Conservation (phyloP, 306 rosid species). For the Cucumis cinereus region DNA sequence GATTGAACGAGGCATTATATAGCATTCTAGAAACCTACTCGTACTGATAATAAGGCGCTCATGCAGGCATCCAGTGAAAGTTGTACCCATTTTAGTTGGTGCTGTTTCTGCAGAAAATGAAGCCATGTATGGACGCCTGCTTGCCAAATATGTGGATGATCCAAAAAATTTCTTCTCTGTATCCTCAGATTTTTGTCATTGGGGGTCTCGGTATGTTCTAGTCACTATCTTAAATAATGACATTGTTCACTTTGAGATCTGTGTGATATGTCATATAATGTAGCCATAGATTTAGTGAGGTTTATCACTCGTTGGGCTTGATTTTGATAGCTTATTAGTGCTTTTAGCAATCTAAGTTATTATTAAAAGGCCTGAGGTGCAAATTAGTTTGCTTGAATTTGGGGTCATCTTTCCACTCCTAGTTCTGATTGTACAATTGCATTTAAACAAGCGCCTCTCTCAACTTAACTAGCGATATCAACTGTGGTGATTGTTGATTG, state of each 20-base stretch:
- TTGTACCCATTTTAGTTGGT: constrained; percentile 91
- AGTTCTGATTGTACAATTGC: neutral
- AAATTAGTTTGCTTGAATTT: neutral
- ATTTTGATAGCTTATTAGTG: neutral
- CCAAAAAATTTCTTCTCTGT: constrained; percentile 70
- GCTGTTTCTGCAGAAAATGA: constrained; percentile 64
- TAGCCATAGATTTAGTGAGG: neutral
- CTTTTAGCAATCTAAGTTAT: neutral
- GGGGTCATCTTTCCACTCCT: neutral
- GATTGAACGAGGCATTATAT: neutral
- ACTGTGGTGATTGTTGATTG: neutral
- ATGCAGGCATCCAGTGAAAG: constrained; percentile 64
- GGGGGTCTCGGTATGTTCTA: constrained; percentile 79
- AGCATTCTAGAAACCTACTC: constrained; percentile 12
- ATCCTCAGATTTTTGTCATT: constrained; percentile 94
- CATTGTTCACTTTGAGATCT: neutral
- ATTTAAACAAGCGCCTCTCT: neutral
- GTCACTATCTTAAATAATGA: neutral
- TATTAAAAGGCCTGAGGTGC: neutral
- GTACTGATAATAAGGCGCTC: constrained; percentile 26
- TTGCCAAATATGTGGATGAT: constrained; percentile 73
- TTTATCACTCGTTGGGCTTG: neutral
- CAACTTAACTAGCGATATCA: neutral
- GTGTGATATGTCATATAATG: neutral
- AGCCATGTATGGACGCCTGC: constrained; percentile 69